Conservation (phyloP, 352 stramenopile genomes). For the Pythium monospermum region DNA sequence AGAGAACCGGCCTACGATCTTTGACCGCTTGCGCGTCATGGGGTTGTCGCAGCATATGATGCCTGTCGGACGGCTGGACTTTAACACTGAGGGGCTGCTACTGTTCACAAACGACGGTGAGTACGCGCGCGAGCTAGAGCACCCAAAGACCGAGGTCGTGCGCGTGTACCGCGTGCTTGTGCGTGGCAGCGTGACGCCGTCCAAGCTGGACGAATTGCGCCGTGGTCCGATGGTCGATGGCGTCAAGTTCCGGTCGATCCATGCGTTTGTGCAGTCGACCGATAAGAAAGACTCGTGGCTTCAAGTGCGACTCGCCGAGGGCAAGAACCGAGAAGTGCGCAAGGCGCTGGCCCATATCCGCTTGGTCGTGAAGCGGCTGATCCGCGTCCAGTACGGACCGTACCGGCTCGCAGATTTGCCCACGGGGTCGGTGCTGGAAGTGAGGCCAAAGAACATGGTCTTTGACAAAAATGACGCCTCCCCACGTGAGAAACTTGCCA, state of each 20-base stretch:
- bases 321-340: slow-evolving; percentile 91
- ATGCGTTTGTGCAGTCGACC: slow-evolving; percentile 64
- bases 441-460: slow-evolving; percentile 48
- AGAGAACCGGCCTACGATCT: slow-evolving; percentile 81
- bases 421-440: slow-evolving; percentile 71
- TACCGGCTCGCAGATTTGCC: slow-evolving; percentile 81
- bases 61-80: slow-evolving; percentile 90
- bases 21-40: slow-evolving; percentile 81
- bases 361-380: slow-evolving; percentile 84
- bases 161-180: slow-evolving; percentile 85
- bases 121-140: slow-evolving; percentile 85
- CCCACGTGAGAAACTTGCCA: no score
- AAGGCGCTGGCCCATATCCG: slow-evolving; percentile 84
- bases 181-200: slow-evolving; percentile 69
- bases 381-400: slow-evolving; percentile 87
- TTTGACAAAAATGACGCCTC: slow-evolving; percentile 20
- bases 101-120: slow-evolving; percentile 92
- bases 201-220: slow-evolving; percentile 74
- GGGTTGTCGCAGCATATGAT: slow-evolving; percentile 83
- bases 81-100: slow-evolving; percentile 89
- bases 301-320: slow-evolving; percentile 79
- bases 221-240: slow-evolving; percentile 79
- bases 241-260: slow-evolving; percentile 74
- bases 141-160: slow-evolving; percentile 68
- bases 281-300: slow-evolving; percentile 90